phyloP scores from a whole-genome alignment of 345 rosid genomes.

The Hypericum perforatum region DNA sequence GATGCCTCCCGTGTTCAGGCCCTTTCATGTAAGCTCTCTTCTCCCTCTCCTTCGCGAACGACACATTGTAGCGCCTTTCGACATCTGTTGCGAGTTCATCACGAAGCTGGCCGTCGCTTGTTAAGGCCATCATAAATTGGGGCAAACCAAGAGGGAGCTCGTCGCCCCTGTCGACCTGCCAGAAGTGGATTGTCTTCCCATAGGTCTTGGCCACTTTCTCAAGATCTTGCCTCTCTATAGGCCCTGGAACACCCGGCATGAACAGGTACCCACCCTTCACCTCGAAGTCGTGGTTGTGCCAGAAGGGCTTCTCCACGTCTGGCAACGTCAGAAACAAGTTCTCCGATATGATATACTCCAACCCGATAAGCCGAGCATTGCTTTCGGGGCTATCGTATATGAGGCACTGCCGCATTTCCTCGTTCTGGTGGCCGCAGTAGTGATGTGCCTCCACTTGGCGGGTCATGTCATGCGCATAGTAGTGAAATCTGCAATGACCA shows the following conservation, averaged over 20 bases:
- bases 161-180: slow-evolving; percentile 81
- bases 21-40: slow-evolving; percentile 51
- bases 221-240: slow-evolving; percentile 48
- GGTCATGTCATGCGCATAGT: slow-evolving; percentile 62
- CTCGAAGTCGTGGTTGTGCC: slow-evolving; percentile 74
- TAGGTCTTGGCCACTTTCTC: slow-evolving; percentile 63
- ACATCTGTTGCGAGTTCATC: slow-evolving; percentile 42
- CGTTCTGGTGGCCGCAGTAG: slow-evolving; percentile 67
- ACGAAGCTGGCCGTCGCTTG: slow-evolving; percentile 59
- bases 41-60: slow-evolving; percentile 42
- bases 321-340: slow-evolving; percentile 47
- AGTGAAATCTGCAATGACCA: slow-evolving; percentile 43
- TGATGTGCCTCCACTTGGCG: slow-evolving; percentile 78
- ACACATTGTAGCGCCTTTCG: slow-evolving; percentile 36
- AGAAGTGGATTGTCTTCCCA: slow-evolving; percentile 66
- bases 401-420: slow-evolving; percentile 79
- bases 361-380: slow-evolving; percentile 52
- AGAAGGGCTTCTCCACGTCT: slow-evolving; percentile 64
- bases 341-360: slow-evolving; percentile 71
- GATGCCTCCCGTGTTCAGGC: slow-evolving; percentile 55
- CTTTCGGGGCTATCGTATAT: slow-evolving; percentile 47
- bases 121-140: slow-evolving; percentile 64
- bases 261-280: slow-evolving; percentile 73
- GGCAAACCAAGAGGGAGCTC: slow-evolving; percentile 66
- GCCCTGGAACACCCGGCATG: slow-evolving; percentile 63